Conservation (phyloP, 805 yeast species). For the Saccharomycopsis sp. region DNA sequence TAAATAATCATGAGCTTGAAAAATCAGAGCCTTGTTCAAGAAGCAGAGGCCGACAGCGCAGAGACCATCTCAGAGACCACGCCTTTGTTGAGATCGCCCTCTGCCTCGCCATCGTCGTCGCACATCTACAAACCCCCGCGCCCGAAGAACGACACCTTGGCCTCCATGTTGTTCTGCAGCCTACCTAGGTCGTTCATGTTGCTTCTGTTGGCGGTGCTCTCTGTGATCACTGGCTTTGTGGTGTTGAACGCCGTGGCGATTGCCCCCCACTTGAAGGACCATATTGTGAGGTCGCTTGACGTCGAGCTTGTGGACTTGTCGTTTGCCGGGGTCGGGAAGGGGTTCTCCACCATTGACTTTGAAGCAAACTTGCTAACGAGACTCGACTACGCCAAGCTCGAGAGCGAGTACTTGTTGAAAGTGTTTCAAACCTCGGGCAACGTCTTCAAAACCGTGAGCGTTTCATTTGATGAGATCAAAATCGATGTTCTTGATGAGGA, state of each 20-base stretch:
- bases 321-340: constrained; percentile 15
- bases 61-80: too few relatives aligned
- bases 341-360: constrained; percentile 6
- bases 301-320: constrained; percentile 10
- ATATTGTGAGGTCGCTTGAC: constrained; percentile 11
- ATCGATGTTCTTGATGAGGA: constrained; percentile 5
- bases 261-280: constrained; percentile 14
- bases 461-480: constrained; percentile 8
- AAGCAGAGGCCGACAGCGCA: too few relatives aligned
- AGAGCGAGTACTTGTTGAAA: constrained; percentile 12
- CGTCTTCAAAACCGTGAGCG: constrained; percentile 11
- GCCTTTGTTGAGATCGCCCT: too few relatives aligned
- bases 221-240: constrained; percentile 5
- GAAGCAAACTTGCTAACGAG: background rate
- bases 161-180: too few relatives aligned
- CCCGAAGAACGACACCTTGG: too few relatives aligned
- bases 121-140: too few relatives aligned
- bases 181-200: too few relatives aligned
- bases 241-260: constrained; percentile 8
- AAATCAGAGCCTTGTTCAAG: too few relatives aligned
- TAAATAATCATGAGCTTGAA: too few relatives aligned
- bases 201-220: too few relatives aligned
- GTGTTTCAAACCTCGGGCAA: background rate
- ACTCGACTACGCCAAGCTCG: constrained; percentile 12
- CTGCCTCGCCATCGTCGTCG: too few relatives aligned